A percentile compares a stretch with the other conserved stretches of the same genome.
Conservation (phyloP, 495 filamentous ascomycete species). For the Pyrenula aspistea region DNA sequence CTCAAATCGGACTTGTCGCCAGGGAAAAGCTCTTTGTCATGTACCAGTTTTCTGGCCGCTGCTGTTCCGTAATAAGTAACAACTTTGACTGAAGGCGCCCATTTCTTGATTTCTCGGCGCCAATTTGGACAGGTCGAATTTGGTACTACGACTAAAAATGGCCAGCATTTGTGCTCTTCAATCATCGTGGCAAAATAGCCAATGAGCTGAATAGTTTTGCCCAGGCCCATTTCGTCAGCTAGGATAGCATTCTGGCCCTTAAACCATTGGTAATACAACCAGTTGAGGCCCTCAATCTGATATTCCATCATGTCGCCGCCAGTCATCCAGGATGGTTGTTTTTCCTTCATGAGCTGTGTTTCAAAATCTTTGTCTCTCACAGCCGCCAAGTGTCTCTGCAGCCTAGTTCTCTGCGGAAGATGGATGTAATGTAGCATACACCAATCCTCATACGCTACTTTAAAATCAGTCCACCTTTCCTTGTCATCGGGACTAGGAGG, state of each 20-base stretch:
- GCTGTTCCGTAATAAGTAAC: slow-evolving; percentile 81
- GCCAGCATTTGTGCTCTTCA: slow-evolving; percentile 71
- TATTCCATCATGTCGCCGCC: slow-evolving; percentile 86
- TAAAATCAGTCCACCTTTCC: slow-evolving; percentile 71
- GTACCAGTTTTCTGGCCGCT: slow-evolving; percentile 55
- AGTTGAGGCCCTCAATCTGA: slow-evolving; percentile 88
- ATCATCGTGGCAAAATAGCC: slow-evolving; percentile 68
- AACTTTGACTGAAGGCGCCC: slow-evolving; percentile 75
- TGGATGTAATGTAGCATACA: slow-evolving; percentile 61
- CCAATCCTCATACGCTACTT: slow-evolving; percentile 72
- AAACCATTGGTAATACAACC: slow-evolving; percentile 90
- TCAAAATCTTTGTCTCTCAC: slow-evolving; percentile 55
- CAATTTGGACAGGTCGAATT: slow-evolving; percentile 95
- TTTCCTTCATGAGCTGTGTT: slow-evolving; percentile 47
- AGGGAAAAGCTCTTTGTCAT: slow-evolving; percentile 74
- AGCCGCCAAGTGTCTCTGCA: slow-evolving; percentile 48
- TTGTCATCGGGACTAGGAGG: slow-evolving; percentile 57
- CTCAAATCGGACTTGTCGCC: slow-evolving; percentile 39
- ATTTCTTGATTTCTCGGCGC: slow-evolving; percentile 91
- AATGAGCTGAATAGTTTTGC: slow-evolving; percentile 95
- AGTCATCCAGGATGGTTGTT: slow-evolving; percentile 61
- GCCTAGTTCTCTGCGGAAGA: slow-evolving; percentile 31
- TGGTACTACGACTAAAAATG: slow-evolving; percentile 85
- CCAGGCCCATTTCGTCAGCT: slow-evolving; percentile 97
- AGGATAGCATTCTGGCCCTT: slow-evolving; percentile 77